Conservation (phyloP, 371 early-diverging fungal species). For the Batkoa obscura region DNA sequence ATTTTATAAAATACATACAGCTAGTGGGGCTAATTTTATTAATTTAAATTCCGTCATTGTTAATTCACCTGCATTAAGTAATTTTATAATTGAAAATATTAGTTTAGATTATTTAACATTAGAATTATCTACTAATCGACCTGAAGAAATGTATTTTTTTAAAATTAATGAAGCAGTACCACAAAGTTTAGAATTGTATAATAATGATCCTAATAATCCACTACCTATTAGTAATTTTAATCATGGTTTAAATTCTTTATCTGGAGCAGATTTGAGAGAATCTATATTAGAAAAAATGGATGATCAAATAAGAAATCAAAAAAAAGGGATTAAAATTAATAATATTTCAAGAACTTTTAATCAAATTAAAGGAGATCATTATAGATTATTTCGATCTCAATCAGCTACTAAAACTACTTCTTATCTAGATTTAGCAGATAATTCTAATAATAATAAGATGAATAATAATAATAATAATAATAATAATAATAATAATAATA, state of each 20-base stretch:
- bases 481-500: neutral
- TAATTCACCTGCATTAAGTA: conserved; percentile 60
- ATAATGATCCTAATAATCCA: neutral
- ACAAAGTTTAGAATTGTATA: neutral
- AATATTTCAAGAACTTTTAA: neutral
- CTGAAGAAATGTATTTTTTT: conserved; percentile 31
- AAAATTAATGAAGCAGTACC: neutral
- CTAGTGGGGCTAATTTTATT: conserved; percentile 75
- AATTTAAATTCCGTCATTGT: conserved; percentile 78
- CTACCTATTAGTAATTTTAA: neutral
- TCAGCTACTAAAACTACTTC: neutral
- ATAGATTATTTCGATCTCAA: neutral
- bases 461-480: neutral
- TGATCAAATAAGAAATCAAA: neutral
- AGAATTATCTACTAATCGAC: conserved; percentile 41
- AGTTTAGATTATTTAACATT: conserved; percentile 28
- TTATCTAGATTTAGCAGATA: conserved; percentile 2
- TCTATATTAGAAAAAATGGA: conserved; percentile 4
- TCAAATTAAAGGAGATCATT: neutral
- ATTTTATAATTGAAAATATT: conserved; percentile 74
- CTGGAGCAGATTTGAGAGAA: neutral
- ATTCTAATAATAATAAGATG: neutral
- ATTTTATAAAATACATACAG: conserved; percentile 84
- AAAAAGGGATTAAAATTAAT: neutral
- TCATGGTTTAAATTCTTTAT: neutral